These are phyloP conservation scores for Erigeron philadelphicus DNA, from an alignment of 140 eudicot species.

Conservation along the genomic window DNA sequence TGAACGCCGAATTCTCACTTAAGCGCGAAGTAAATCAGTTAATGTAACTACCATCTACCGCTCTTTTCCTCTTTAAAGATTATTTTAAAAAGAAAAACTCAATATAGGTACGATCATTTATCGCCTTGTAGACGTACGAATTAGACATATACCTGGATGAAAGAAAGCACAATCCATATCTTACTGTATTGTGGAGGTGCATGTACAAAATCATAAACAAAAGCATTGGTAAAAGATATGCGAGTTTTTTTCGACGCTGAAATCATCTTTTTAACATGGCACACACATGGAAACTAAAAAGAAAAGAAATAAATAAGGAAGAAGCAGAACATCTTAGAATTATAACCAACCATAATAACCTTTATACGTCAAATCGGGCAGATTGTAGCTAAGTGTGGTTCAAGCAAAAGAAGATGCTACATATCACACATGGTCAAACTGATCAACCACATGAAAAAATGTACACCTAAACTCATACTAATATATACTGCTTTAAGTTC, in stretches of 20 bases:
- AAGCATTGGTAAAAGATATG: neutral
- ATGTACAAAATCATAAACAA: constrained; percentile 3
- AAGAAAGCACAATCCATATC: neutral
- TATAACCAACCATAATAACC: neutral
- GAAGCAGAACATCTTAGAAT: neutral
- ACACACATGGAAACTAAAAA: neutral
- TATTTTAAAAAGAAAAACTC: neutral
- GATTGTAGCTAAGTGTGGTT: constrained; percentile 11
- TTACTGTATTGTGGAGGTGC: neutral
- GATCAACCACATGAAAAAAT: neutral
- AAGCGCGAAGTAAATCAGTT: constrained; percentile 16
- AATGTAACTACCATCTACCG: constrained; percentile 26
- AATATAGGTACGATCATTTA: neutral
- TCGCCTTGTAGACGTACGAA: constrained; percentile 12
- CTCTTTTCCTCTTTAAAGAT: constrained; percentile 6
- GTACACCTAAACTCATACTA: too few relatives aligned
- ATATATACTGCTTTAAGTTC: constrained; percentile 8
- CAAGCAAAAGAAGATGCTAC: constrained; percentile 6
- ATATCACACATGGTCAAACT: neutral
- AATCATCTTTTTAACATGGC: neutral
- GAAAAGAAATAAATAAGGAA: neutral
- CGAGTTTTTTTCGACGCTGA: neutral
- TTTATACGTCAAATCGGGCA: neutral
- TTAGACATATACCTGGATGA: neutral
- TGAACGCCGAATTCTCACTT: constrained; percentile 10